Conservation (phyloP, 148 eudicot genomes). For the Euryodendron excelsum region DNA sequence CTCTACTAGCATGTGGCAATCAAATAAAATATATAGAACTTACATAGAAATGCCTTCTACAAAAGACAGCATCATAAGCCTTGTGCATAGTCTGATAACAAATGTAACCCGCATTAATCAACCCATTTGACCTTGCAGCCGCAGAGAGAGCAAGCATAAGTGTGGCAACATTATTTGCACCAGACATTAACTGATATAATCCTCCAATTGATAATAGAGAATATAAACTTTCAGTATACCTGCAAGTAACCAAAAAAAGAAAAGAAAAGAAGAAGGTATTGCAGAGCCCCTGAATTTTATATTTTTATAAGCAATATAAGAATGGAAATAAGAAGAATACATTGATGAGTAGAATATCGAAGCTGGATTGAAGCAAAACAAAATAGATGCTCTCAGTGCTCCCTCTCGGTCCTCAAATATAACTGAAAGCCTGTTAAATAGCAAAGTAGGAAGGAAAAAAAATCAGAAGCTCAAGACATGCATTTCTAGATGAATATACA, state of each 20-base stretch:
- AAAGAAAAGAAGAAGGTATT: no score
- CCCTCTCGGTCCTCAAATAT: conserved; percentile 62
- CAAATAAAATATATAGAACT: conserved; percentile 19
- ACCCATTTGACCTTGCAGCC: conserved; percentile 83
- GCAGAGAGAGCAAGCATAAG: conserved; percentile 78
- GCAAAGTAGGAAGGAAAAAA: conserved; percentile 7
- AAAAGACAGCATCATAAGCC: conserved; percentile 52
- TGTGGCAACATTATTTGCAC: conserved; percentile 43
- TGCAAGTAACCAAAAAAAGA: conserved; percentile 33
- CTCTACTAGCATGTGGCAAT: background rate
- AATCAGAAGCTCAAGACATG: background rate
- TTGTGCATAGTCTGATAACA: conserved; percentile 72
- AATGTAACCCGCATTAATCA: conserved; percentile 83
- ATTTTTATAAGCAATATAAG: background rate
- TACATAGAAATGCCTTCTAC: conserved; percentile 46
- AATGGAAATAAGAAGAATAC: conserved; percentile 32
- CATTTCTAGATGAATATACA: background rate
- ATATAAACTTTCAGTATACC: conserved; percentile 92
- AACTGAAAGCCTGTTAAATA: conserved; percentile 66
- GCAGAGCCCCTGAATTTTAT: background rate
- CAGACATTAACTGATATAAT: conserved; percentile 52
- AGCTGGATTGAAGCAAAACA: conserved; percentile 97
- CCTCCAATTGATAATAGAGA: conserved; percentile 85
- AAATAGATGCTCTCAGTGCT: conserved; percentile 67
- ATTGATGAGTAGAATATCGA: conserved; percentile 95